phyloP scores from a whole-genome alignment of 2,329 filamentous ascomycete genomes.

The Dactylellina cionopaga region DNA sequence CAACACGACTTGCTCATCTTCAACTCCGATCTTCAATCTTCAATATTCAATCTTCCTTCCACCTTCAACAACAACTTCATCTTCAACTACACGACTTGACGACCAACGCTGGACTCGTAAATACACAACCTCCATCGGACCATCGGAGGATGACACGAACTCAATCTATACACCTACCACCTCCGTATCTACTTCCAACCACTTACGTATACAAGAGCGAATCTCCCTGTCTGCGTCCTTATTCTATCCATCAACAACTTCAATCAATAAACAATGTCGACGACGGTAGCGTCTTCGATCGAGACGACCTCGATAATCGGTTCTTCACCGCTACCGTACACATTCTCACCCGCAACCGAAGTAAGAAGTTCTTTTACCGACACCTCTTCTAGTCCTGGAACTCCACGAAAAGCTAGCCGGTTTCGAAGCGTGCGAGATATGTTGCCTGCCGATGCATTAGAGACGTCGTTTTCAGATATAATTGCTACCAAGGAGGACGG shows the following conservation, averaged over 20 bases:
- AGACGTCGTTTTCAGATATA: not conserved
- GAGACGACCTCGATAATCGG: not conserved
- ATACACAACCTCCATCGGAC: not conserved
- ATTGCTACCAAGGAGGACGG: not conserved
- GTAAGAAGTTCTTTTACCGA: not conserved
- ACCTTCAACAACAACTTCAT: conserved; percentile 8
- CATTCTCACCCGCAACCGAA: not conserved
- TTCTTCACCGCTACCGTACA: not conserved
- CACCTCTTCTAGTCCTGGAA: not conserved
- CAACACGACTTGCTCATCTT: conserved; percentile 22
- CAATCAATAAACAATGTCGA: conserved; percentile 2
- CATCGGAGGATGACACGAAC: not conserved
- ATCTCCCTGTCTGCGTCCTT: too few relatives aligned
- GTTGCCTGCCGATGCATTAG: not conserved
- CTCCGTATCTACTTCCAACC: not conserved
- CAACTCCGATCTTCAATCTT: not conserved
- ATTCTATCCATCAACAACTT: too few relatives aligned
- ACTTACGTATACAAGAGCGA: too few relatives aligned
- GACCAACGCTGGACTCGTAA: too few relatives aligned
- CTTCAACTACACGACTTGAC: not conserved
- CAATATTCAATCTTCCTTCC: not conserved
- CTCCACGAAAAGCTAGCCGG: conserved; percentile 22
- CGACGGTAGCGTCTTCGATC: not conserved
- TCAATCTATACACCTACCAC: not conserved
- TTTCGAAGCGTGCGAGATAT: conserved; percentile 47